Base-by-base conservation (phyloP, 2,329 filamentous ascomycete genomes). In the Coniochaeta ligniaria region DNA sequence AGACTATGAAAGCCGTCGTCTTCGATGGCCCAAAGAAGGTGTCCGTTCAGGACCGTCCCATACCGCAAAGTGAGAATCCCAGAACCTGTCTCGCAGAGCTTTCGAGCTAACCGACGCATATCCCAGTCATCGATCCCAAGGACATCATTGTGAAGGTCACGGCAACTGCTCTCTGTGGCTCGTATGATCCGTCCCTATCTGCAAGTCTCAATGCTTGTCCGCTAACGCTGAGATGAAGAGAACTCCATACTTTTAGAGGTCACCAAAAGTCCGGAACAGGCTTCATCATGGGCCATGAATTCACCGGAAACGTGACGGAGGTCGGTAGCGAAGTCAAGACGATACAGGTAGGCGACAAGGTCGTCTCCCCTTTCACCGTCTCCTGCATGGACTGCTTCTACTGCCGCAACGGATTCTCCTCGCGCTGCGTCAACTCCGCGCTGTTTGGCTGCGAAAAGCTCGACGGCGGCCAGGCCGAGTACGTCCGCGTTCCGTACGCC, bases 181-280 rank as follows among this genome's bases (percentile, higher is more conserved):
- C 90, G 91, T 93, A 77, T 70, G 84, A 78, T 33, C 33, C 55
- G 43, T 31, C 57, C 55, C 62, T n/a, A 47, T 43, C 35, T 24
- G 9, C 38, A 60, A 22, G 41, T 59, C 59, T 61, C 31, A 61
- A 50, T n/a, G 45, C 22, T 33, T 7, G 35, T 33, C 35, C 16
- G 33, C 60, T 41, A 54, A 47, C 36, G 11, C 17, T 20, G 2
- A 31, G 14, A 35, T 16, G 58, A 64, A 93, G 90, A 69, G 92
- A 96, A 71, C 80, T 96, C 41, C 93, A 96, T 74, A 86, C 91
- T 59, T 96, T 88, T 76, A 89, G 92, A 54, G 93, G 93, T 38
- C 88, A 92, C 68, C 86, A 96, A 70, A 81, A 85, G 26, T 88
- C 86, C 7, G 79, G 74, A 0, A 84, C 88, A 0, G 83, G 80